phyloP scores from a whole-genome alignment of 768 basidiomycete species.

The Tricholomella constricta region DNA sequence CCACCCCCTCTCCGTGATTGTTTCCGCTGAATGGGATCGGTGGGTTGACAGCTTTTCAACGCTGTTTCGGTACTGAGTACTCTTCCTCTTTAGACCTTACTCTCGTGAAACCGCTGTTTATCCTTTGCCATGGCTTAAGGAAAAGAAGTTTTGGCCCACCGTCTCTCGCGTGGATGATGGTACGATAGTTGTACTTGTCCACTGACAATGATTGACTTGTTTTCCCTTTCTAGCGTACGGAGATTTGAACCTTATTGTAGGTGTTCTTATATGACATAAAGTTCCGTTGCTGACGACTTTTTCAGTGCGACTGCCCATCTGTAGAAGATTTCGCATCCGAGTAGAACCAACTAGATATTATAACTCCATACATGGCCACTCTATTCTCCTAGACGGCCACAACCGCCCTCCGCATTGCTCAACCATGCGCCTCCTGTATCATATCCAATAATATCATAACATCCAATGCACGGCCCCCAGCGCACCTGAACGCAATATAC shows the following conservation, averaged over 20 bases:
- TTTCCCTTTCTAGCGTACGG: constrained; percentile 67
- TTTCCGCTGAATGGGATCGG: constrained; percentile 87
- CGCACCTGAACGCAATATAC: constrained; percentile 15
- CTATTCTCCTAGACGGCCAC: constrained; percentile 54
- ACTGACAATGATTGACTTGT: constrained; percentile 6
- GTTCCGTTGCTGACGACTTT: constrained; percentile 14
- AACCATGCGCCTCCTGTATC: constrained; percentile 55
- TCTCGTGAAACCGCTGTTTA: constrained; percentile 89
- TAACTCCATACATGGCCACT: constrained; percentile 33
- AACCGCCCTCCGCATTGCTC: constrained; percentile 56
- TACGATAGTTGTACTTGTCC: constrained; percentile 38
- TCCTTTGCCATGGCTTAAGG: constrained; percentile 77
- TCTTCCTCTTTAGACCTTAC: constrained; percentile 64
- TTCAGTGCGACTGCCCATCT: constrained; percentile 81
- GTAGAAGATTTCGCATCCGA: constrained; percentile 72
- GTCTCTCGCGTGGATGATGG: constrained; percentile 93
- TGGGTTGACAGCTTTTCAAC: constrained; percentile 32
- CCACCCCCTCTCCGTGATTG: constrained; percentile 78
- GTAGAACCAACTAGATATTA: constrained; percentile 17
- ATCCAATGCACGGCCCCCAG: constrained; percentile 10
- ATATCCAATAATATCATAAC: constrained; percentile 26
- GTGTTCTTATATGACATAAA: constrained; percentile 32
- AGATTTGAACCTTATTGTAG: constrained; percentile 85
- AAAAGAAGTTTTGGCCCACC: constrained; percentile 97
- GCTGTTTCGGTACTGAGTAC: neutral